Percentiles rank a stretch among this genome's conserved stretches.
phyloP scores from a whole-genome alignment of 306 rosid genomes.

The Vigna trinervia region DNA sequence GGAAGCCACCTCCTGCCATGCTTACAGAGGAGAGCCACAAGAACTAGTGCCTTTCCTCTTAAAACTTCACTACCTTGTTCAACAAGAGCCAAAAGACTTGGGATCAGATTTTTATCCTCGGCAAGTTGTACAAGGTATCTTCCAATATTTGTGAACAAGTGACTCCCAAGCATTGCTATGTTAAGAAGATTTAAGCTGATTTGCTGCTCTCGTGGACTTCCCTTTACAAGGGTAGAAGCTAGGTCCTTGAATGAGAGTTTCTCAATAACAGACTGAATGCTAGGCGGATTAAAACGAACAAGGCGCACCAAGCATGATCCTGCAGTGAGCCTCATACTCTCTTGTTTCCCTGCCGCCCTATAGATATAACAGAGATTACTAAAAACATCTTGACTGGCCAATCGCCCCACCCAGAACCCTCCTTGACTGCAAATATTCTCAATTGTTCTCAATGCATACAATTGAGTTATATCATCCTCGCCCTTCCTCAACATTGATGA shows the following conservation, averaged over 20 bases:
- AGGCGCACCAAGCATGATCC: slow-evolving; percentile 98
- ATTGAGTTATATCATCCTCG: slow-evolving; percentile 92
- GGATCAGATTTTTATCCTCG: slow-evolving; percentile 88
- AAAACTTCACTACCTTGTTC: slow-evolving; percentile 95
- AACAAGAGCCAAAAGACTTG: slow-evolving; percentile 73
- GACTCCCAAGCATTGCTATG: slow-evolving; percentile 90
- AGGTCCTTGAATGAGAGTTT: slow-evolving; percentile 84
- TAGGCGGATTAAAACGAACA: slow-evolving; percentile 81
- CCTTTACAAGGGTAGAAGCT: slow-evolving; percentile 80
- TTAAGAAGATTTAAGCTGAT: slow-evolving; percentile 91
- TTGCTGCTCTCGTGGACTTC: slow-evolving; percentile 92
- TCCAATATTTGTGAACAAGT: slow-evolving; percentile 72
- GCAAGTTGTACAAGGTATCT: slow-evolving; percentile 71
- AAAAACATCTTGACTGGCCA: slow-evolving; percentile 82
- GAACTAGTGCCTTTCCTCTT: slow-evolving; percentile 86
- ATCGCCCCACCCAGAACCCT: slow-evolving; percentile 88
- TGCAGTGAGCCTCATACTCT: slow-evolving; percentile 94
- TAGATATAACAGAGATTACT: slow-evolving; percentile 83
- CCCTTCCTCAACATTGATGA: slow-evolving; percentile 89
- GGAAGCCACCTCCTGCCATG: slow-evolving; percentile 92
- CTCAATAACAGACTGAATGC: slow-evolving; percentile 75
- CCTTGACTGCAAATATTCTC: slow-evolving; percentile 96
- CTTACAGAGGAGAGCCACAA: slow-evolving; percentile 89
- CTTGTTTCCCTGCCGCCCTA: slow-evolving; percentile 91
- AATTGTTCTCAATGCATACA: slow-evolving; percentile 91